A percentile compares a stretch with the other conserved stretches of the same genome.
phyloP scores from a whole-genome alignment of 2,329 filamentous ascomycete genomes.

The Gremmenia infestans region DNA sequence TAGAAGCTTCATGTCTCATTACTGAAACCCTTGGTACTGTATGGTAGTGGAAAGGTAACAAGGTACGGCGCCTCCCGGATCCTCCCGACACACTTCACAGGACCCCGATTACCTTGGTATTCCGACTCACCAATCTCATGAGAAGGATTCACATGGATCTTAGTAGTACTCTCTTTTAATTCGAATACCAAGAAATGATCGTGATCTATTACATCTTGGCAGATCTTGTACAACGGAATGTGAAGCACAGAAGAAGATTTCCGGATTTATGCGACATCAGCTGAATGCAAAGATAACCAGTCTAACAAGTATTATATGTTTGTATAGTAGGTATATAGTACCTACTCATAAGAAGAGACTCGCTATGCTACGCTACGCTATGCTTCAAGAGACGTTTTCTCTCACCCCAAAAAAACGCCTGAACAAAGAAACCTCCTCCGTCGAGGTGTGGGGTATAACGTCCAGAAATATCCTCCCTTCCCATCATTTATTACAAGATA shows the following conservation, averaged over 20 bases:
- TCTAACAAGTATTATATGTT: no score
- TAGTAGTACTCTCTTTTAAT: neutral
- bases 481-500: constrained; percentile 4
- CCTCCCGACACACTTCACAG: neutral
- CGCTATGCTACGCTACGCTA: constrained; percentile 8
- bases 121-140: neutral
- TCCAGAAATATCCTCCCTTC: neutral
- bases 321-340: no score
- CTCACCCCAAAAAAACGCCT: neutral
- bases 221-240: neutral
- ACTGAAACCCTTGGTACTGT: no score
- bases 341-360: neutral
- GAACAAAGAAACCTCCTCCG: constrained; percentile 1
- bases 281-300: neutral
- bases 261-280: neutral
- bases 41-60: neutral
- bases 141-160: neutral
- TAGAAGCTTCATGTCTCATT: no score
- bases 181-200: neutral
- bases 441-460: constrained; percentile 7
- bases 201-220: neutral
- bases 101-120: neutral
- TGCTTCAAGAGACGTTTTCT: neutral
- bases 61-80: neutral
- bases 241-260: neutral